Evolutionary conservation across 164 flowering plant species (phyloP).

Genomic region (Vitis vinifera): ASM3070453v1 NC_081823.1:508001-508500

Average conservation of each 20-base stretch:
- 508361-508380: constrained; percentile 37
- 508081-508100: not conserved
- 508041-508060: too few relatives aligned
- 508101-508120: constrained; percentile 22
- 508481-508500: constrained; percentile 23
- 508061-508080: too few relatives aligned
- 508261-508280: constrained; percentile 11
- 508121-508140: constrained; percentile 34
- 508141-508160: constrained; percentile 38
- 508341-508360: constrained; percentile 56
- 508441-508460: constrained; percentile 51
- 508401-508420: constrained; percentile 32
- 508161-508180: constrained; percentile 32
- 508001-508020: too few relatives aligned
- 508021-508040: too few relatives aligned
- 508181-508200: constrained; percentile 20
- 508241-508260: constrained; percentile 9
- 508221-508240: not conserved
- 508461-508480: constrained; percentile 34
- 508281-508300: constrained; percentile 10
- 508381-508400: constrained; percentile 43
- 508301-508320: constrained; percentile 22
- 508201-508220: not conserved
- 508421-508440: constrained; percentile 32
- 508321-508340: constrained; percentile 66